phyloP scores from a whole-genome alignment of 805 yeast genomes.

The Metschnikowia lunata region DNA sequence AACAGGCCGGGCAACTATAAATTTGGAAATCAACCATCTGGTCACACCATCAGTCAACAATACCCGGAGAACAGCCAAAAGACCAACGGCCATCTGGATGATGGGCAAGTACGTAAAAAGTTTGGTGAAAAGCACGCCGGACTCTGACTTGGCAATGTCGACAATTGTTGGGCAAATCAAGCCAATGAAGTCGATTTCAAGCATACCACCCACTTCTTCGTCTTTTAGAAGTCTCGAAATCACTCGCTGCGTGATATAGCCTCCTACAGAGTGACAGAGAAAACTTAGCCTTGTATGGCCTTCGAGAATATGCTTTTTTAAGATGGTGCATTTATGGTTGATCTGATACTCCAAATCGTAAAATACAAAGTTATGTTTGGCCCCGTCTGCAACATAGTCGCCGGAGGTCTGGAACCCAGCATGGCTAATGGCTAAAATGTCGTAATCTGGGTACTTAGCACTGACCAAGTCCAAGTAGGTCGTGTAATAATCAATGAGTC shows the following conservation, averaged over 20 bases:
- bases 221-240: conserved; percentile 28
- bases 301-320: conserved; percentile 30
- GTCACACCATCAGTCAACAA: conserved; percentile 25
- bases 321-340: conserved; percentile 51
- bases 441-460: conserved; percentile 39
- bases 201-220: conserved; percentile 17
- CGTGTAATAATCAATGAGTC: conserved; percentile 59
- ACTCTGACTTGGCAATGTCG: conserved; percentile 48
- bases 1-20: conserved; percentile 25
- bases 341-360: conserved; percentile 53
- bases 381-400: conserved; percentile 21
- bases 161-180: conserved; percentile 67
- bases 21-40: conserved; percentile 19
- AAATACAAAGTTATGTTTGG: conserved; percentile 14
- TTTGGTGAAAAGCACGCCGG: conserved; percentile 28
- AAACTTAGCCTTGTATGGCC: conserved; percentile 35
- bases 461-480: conserved; percentile 48
- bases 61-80: conserved; percentile 26
- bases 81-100: conserved; percentile 24
- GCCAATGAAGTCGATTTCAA: conserved; percentile 46
- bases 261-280: conserved; percentile 71
- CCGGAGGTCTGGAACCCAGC: conserved; percentile 47
- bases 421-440: conserved; percentile 59
- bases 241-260: conserved; percentile 56
- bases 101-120: conserved; percentile 28